Base-by-base conservation (phyloP, 2,329 filamentous ascomycete genomes). In the Calycina herbarum region DNA sequence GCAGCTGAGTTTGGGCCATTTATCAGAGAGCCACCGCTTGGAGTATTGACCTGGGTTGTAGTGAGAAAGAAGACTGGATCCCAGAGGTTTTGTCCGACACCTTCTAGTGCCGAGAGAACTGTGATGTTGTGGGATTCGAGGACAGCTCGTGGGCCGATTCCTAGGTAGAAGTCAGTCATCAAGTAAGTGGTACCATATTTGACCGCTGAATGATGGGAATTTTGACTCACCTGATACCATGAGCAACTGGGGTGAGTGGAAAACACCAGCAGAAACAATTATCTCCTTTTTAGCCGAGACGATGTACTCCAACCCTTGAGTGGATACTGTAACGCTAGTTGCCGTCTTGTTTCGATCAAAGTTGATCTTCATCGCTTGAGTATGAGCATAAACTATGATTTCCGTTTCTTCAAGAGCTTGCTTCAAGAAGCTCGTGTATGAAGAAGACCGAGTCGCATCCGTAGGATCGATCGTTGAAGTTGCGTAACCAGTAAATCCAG, bases 21-120 rank as follows among this genome's bases (percentile, higher is more conserved):
- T 15, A 51, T 29, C 13, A 64, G n/a, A 35, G 61, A n/a, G 27
- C 33, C 27, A 24, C 45, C 45, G 15, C 31, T 66, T 20, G 31
- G 64, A 24, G 66, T 79, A 78, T 68, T 78, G 70, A 71, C 42
- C 70, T 72, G 5, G 76, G 64, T 15, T 73, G 70, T 62, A 72
- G 77, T 48, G 61, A 61, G 48, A 35, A 69, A 66, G 51, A 71
- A 66, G 5, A 70, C 65, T 57, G 77, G 76, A 63, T 85, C 59
- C 65, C 78, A 77, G 70, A 85, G 77, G 64, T 82, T 81, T 68
- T 83, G 76, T 3, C 83, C 84, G 0, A 85, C 83, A 1, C 82
- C 82, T 0, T 79, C 79, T 1, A 82, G 77, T 48, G 82, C 77
- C 8, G 77, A 76, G 2, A 85, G 66, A 1, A 83, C 70, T 0